Conservation (phyloP, 1,139 yeast genomes). For the Yamadazyma kanchanaburiensis region DNA sequence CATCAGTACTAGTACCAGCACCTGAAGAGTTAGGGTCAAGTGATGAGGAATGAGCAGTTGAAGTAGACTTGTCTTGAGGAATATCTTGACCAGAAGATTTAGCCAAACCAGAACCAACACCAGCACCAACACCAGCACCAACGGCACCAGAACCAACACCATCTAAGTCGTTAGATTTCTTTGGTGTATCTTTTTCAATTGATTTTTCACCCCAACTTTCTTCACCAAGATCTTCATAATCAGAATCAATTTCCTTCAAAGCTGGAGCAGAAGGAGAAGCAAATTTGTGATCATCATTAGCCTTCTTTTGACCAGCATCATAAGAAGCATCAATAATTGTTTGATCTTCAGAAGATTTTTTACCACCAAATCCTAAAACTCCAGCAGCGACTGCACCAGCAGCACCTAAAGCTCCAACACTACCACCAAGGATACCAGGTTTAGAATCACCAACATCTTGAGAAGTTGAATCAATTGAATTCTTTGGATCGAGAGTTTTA, state of each 20-base stretch:
- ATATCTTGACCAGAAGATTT: conserved; percentile 21
- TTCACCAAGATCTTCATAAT: neutral
- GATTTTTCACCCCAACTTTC: too few relatives aligned
- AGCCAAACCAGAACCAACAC: conserved; percentile 19
- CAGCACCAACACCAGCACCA: conserved; percentile 7
- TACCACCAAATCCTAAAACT: conserved; percentile 12
- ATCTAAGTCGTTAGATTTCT: too few relatives aligned
- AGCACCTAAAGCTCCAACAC: conserved; percentile 14
- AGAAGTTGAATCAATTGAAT: conserved; percentile 1
- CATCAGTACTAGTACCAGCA: conserved; percentile 1
- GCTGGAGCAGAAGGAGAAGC: neutral
- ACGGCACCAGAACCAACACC: conserved; percentile 4
- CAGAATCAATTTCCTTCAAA: conserved; percentile 1
- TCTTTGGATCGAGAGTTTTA: conserved; percentile 12
- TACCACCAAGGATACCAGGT: conserved; percentile 13
- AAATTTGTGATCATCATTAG: conserved; percentile 8
- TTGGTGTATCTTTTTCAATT: neutral
- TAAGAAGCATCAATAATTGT: conserved; percentile 11
- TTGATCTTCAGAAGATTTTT: conserved; percentile 8
- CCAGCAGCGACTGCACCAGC: conserved; percentile 14
- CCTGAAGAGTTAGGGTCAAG: conserved; percentile 2
- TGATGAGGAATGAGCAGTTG: too few relatives aligned
- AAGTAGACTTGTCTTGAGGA: too few relatives aligned
- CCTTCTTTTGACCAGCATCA: conserved; percentile 15
- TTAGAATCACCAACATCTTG: conserved; percentile 4